Conservation (phyloP, 2,329 filamentous ascomycete genomes). For the Aureobasidium sp. region DNA sequence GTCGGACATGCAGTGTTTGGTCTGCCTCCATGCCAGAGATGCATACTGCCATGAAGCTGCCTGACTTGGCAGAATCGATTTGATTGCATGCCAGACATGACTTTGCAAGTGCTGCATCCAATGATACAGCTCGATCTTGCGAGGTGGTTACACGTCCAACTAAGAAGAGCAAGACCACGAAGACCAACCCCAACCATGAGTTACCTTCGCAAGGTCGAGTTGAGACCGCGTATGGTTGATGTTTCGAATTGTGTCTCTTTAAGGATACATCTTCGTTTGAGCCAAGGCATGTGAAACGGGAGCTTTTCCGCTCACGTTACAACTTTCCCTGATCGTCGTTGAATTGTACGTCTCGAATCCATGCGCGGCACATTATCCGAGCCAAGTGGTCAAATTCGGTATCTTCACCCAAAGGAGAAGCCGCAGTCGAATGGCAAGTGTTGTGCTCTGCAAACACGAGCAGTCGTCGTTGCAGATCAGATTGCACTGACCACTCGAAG, state of each 20-base stretch:
- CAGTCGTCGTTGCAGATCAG: not conserved
- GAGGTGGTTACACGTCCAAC: not conserved
- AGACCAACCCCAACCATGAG: not conserved
- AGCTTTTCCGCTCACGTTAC: not conserved
- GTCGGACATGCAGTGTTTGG: not conserved
- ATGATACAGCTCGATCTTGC: not conserved
- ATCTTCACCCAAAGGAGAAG: not conserved
- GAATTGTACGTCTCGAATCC: not conserved
- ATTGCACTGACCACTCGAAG: not conserved
- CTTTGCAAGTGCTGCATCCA: not conserved
- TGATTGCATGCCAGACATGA: not conserved
- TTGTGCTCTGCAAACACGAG: not conserved
- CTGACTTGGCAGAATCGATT: not conserved
- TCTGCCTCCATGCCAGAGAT: not conserved
- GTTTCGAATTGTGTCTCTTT: not conserved
- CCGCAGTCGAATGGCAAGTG: not conserved
- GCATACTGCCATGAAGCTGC: not conserved
- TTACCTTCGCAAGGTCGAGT: not conserved
- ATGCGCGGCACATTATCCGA: not conserved
- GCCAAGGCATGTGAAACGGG: constrained; percentile 5
- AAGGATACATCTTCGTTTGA: not conserved
- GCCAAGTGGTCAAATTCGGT: not conserved
- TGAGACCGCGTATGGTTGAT: not conserved
- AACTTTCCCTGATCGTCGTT: not conserved
- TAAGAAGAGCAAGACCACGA: not conserved